Conservation (phyloP, 192 early-diverging fungal species). For the Haplosporangium gracile region DNA sequence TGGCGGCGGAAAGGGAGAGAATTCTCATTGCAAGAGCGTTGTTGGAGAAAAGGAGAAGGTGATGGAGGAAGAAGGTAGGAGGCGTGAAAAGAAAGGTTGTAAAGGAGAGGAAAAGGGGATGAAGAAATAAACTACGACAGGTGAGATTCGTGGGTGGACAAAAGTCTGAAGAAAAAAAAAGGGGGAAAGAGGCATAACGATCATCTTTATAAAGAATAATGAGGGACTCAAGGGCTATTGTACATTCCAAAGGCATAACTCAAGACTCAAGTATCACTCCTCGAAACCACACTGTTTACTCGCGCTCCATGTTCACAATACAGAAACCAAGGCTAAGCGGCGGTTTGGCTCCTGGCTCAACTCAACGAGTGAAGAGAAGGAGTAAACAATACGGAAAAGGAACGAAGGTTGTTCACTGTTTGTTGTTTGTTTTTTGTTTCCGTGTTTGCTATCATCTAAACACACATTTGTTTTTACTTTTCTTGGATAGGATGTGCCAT, state of each 20-base stretch:
- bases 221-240: not conserved
- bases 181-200: not conserved
- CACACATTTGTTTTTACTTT: not conserved
- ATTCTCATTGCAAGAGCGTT: constrained; percentile 20
- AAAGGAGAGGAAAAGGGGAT: not conserved
- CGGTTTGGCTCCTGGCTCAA: not conserved
- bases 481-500: not conserved
- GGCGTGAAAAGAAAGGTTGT: not conserved
- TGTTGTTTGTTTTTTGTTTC: not conserved
- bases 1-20: constrained; percentile 25
- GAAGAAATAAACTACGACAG: not conserved
- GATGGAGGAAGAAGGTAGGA: not conserved
- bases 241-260: not conserved
- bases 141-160: not conserved
- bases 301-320: too few relatives aligned
- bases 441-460: not conserved
- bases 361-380: not conserved
- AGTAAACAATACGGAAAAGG: not conserved
- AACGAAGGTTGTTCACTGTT: not conserved
- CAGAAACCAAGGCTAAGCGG: not conserved
- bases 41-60: not conserved
- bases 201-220: not conserved
- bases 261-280: not conserved
- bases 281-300: too few relatives aligned
- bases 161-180: not conserved